phyloP scores from a whole-genome alignment of 73 alveolate genomes.

The Tetrahymena elliotti region DNA sequence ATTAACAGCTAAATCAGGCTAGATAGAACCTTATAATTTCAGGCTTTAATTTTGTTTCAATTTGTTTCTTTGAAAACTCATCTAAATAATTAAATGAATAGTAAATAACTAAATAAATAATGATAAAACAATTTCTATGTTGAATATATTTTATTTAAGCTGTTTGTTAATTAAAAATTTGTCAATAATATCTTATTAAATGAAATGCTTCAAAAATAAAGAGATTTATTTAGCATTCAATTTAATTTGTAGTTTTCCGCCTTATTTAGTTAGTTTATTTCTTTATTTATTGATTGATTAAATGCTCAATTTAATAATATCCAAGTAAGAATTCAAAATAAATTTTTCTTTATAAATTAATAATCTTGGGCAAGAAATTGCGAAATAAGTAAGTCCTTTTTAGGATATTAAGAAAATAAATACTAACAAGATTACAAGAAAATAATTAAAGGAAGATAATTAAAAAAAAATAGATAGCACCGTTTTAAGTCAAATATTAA shows the following conservation, averaged over 20 bases:
- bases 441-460: not conserved
- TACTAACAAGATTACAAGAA: not conserved
- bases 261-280: too few relatives aligned
- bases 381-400: not conserved
- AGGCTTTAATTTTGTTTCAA: not conserved
- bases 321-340: not conserved
- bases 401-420: not conserved
- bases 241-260: not conserved
- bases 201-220: too few relatives aligned
- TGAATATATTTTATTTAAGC: too few relatives aligned
- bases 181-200: not conserved
- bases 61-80: not conserved
- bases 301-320: not conserved
- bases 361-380: not conserved
- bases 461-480: not conserved
- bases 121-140: too few relatives aligned
- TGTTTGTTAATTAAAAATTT: not conserved
- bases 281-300: too few relatives aligned
- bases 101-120: too few relatives aligned
- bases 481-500: not conserved
- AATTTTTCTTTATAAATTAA: not conserved
- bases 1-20: not conserved
- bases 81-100: not conserved
- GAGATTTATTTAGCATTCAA: too few relatives aligned
- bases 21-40: not conserved